Conservation (phyloP, 306 rosid species). For the Herpetospermum pedunculosum region DNA sequence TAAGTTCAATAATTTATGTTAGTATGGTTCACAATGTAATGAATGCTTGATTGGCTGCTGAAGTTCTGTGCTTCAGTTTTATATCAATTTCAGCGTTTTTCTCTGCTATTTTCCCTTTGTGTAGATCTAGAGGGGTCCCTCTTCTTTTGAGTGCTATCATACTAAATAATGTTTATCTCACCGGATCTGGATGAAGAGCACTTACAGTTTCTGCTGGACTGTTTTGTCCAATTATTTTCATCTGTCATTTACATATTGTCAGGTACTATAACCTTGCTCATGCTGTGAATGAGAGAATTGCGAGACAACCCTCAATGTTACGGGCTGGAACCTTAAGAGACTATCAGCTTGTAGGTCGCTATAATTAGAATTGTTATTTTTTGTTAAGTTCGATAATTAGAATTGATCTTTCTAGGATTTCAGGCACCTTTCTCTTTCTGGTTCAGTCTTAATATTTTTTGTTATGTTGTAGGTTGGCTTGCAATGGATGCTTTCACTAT, state of each 20-base stretch:
- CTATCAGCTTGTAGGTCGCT: conserved; percentile 84
- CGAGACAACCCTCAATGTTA: conserved; percentile 84
- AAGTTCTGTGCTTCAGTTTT: not conserved
- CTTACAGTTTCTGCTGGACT: not conserved
- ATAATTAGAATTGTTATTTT: conserved; percentile 14
- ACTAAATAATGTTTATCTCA: not conserved
- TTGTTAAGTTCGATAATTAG: no score
- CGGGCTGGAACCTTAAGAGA: conserved; percentile 92
- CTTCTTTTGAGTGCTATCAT: not conserved
- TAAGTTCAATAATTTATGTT: conserved; percentile 23
- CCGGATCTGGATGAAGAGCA: not conserved
- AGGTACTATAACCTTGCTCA: conserved; percentile 97
- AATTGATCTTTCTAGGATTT: conserved; percentile 10
- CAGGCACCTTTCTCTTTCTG: not conserved
- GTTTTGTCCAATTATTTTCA: not conserved
- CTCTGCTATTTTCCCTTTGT: not conserved
- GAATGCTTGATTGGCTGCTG: not conserved
- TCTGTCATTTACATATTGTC: conserved; percentile 19
- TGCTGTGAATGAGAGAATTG: conserved; percentile 86
- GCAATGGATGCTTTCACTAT: conserved; percentile 99
- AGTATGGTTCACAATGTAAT: conserved; percentile 9
- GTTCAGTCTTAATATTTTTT: not conserved
- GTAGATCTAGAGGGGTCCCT: not conserved
- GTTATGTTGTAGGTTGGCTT: conserved; percentile 68
- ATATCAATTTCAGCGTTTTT: not conserved